Evolutionary conservation across 306 rosid genomes (phyloP), one percentile per base, ranked within the genome.

Genomic region (Lupinus albus): DNA sequence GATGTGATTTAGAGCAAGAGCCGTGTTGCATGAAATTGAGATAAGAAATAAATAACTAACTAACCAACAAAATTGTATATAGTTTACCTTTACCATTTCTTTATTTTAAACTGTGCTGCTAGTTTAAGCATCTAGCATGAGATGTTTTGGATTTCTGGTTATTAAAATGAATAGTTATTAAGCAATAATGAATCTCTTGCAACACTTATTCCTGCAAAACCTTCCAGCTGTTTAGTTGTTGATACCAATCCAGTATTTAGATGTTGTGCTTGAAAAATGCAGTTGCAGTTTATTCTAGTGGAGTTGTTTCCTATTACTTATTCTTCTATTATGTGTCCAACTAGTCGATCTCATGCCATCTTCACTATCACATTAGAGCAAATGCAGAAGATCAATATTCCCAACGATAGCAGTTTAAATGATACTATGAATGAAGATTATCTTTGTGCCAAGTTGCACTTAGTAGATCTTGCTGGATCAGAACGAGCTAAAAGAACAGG

Each of bases 401-500:
- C 91, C 36, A 76, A 81, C 8, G 89, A 87, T 33, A 49, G 63
- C 57, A 62, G 74, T 69, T 76, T 69, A 48, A 66, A 70, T 72
- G 97, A 74, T 61, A 59, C 78, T 65, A 78, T 87, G 89, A 86
- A 80, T 58, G 96, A 91, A 39, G 99, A 91, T 69, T 94, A 91
- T 80, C 85, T 94, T 64, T 88, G 95, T 41, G 99, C 99, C 21
- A 94, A 94, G 71, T 87, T 94, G 86, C 99, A 94, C 79, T 77
- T 94, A 57, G 99, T 94, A 20, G 99, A 94, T 88, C 96, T 94
- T 72, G 99, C 99, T 64, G 99, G 99, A 82, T 94, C 99, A 33
- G 99, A 94, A 75, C 84, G 99, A 72, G 99, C 99, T 68, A 94
- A 94, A 76, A 84, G 99, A 88, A 94, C 99, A 18, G 99, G 99